Conservation (phyloP, 768 basidiomycete genomes). For the Rossbeevera mucosa region DNA sequence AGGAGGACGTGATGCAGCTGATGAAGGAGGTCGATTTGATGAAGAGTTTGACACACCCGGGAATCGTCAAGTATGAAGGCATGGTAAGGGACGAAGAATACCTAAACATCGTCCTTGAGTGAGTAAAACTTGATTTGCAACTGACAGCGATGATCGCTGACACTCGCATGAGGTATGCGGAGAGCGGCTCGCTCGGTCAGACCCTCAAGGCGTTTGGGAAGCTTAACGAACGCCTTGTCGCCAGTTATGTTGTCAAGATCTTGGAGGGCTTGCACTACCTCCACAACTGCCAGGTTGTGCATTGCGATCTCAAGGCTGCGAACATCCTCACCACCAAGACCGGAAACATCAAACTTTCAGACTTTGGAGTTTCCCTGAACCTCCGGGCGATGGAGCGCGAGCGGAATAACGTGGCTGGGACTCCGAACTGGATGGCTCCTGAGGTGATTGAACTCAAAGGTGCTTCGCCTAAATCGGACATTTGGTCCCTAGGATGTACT, state of each 20-base stretch:
- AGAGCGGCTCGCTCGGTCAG: conserved; percentile 93
- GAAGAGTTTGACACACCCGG: conserved; percentile 86
- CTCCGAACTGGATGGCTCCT: conserved; percentile 99
- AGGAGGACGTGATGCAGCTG: conserved; percentile 83
- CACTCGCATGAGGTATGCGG: conserved; percentile 66
- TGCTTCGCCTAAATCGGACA: conserved; percentile 88
- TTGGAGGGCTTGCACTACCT: conserved; percentile 93
- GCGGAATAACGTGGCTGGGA: conserved; percentile 84
- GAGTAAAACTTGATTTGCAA: conserved; percentile 26
- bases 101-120: conserved; percentile 93
- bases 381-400: conserved; percentile 85
- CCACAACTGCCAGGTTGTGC: conserved; percentile 85
- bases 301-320: conserved; percentile 97
- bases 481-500: conserved; percentile 95
- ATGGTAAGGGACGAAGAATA: conserved; percentile 87
- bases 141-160: conserved; percentile 10
- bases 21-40: conserved; percentile 95
- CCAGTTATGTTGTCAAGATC: conserved; percentile 93
- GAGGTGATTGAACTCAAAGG: conserved; percentile 96
- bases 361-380: conserved; percentile 97
- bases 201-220: conserved; percentile 92
- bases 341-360: conserved; percentile 94
- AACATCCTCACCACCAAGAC: conserved; percentile 99
- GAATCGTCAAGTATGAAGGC: conserved; percentile 97
- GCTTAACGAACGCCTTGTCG: conserved; percentile 87